Base-by-base conservation (phyloP, 2,329 filamentous ascomycete genomes). In the Alternaria viburni region DNA sequence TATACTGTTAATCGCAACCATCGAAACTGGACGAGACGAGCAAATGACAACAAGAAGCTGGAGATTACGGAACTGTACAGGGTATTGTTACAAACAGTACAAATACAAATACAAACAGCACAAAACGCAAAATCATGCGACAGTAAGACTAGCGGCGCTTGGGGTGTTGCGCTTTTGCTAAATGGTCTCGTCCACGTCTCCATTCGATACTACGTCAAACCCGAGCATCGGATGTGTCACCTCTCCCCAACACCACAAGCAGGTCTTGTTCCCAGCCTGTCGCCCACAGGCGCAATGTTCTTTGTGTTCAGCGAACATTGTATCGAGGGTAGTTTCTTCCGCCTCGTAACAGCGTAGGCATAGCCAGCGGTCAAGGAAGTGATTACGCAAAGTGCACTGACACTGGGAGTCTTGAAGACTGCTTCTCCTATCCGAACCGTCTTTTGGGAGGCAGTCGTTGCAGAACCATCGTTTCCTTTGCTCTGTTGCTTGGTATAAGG, bases 401-500 rank as follows among this genome's bases (percentile, higher is more conserved):
- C 71, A 74, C 19, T 25, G 44, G 3, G 28, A 26, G n/a, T 19
- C 6, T 10, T 52, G 56, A 11, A 12, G 25, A 17, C n/a, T 25
- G 6, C 43, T 28, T 21, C 28, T 28, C 8, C 21, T 41, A 19
- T 59, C 26, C 11, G 28, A 12, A 10, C 49, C 19, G 7, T 21
- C 26, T 6, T 58, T 12, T 36, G 59, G 59, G n/a, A 64, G 32
- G 36, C 62, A 61, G 5, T 15, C 17, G 15, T 62, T 44, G 21
- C 63, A 66, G 51, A 66, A 66, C 41, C 43, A 49, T 21, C 62
- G 64, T 30, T 72, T 72, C 9, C 74, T 69, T 19, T 61, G 23
- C 54, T 77, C 72, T 26, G 68, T 67, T 10, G 69, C 57, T 7
- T 68, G 54, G 58, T 72, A 73, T n/a, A 78, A 69, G 3, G 74